A percentile compares a stretch with the other conserved stretches of the same genome.
These are phyloP conservation scores for Pyrenochaeta sp. DNA, from an alignment of 2,329 filamentous ascomycete species.

Conservation along the genomic window DNA sequence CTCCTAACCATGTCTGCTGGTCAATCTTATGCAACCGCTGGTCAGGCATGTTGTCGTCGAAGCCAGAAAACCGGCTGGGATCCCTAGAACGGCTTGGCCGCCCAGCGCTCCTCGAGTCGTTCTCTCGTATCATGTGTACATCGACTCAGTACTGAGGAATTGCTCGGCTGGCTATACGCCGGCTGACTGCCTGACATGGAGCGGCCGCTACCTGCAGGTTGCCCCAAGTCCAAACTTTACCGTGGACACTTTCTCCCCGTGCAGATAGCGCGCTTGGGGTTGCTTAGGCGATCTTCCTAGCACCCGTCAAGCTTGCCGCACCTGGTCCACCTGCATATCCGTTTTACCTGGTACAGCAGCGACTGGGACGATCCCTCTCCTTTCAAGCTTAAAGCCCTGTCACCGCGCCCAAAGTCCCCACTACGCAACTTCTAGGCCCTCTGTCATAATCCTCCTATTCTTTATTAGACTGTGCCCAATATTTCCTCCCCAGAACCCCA, in stretches of 20 bases:
- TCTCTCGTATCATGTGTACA: constrained; percentile 6
- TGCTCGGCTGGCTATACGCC: constrained; percentile 19
- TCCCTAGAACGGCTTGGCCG: constrained; percentile 5
- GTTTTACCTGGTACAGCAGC: constrained; percentile 21
- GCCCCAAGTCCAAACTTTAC: constrained; percentile 16
- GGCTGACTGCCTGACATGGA: constrained; percentile 16
- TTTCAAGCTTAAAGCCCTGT: constrained; percentile 16
- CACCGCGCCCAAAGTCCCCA: constrained; percentile 4
- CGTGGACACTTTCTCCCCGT: constrained; percentile 15
- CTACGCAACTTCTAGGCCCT: constrained; percentile 8
- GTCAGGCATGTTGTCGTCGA: neutral
- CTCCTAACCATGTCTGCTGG: no score
- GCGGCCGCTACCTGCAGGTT: constrained; percentile 11
- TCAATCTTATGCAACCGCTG: neutral
- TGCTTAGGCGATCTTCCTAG: constrained; percentile 18
- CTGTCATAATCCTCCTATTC: constrained; percentile 6
- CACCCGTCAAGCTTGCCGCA: constrained; percentile 22
- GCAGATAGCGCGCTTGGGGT: constrained; percentile 10
- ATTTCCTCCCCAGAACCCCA: constrained; percentile 5
- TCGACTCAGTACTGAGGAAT: constrained; percentile 7
- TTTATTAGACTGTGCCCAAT: constrained; percentile 10
- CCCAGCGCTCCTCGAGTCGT: constrained; percentile 7
- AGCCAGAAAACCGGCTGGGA: neutral
- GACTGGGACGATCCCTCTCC: constrained; percentile 21
- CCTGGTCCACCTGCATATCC: constrained; percentile 21